These are phyloP conservation scores for Tetraselmis striata DNA, from an alignment of 139 green algal species.

Conservation along the genomic window DNA sequence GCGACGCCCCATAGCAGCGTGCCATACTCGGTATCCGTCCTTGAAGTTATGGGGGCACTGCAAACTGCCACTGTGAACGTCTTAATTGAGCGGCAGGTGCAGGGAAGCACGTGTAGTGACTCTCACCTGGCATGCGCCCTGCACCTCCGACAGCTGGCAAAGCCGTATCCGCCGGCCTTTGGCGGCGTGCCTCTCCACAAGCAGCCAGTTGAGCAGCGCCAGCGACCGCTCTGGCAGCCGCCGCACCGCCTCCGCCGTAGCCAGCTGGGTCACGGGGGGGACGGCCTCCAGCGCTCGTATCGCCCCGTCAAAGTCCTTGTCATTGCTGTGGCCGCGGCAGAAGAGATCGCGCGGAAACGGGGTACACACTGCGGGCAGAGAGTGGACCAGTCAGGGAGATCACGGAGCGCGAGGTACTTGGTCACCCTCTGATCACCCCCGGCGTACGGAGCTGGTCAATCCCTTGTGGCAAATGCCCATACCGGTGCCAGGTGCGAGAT, in stretches of 20 bases:
- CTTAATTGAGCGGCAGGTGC: too few species aligned
- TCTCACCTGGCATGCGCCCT: neutral
- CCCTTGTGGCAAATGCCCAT: too few species aligned
- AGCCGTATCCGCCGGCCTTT: slow-evolving; percentile 2
- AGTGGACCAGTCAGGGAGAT: too few species aligned
- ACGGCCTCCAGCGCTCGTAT: slow-evolving; percentile 5
- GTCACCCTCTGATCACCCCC: too few species aligned
- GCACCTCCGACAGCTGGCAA: slow-evolving; percentile 4
- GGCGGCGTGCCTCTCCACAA: slow-evolving; percentile 4
- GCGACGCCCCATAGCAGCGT: too few species aligned
- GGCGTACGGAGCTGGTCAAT: too few species aligned
- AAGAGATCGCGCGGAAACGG: slow-evolving; percentile 30
- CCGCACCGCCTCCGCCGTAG: neutral
- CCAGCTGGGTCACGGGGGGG: slow-evolving; percentile 10
- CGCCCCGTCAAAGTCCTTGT: slow-evolving; percentile 27
- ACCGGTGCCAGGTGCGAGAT: too few species aligned
- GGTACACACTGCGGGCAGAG: slow-evolving; percentile 19
- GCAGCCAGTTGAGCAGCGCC: slow-evolving; percentile 21
- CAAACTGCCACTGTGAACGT: too few species aligned
- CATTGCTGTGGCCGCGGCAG: neutral
- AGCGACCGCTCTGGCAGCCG: neutral
- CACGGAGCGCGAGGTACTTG: too few species aligned
- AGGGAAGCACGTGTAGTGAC: too few species aligned
- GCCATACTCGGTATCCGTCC: too few species aligned
- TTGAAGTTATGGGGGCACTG: too few species aligned